Evolutionary conservation across 164 flowering plant species (phyloP).

Genomic region (Macadamia tetraphylla): DNA sequence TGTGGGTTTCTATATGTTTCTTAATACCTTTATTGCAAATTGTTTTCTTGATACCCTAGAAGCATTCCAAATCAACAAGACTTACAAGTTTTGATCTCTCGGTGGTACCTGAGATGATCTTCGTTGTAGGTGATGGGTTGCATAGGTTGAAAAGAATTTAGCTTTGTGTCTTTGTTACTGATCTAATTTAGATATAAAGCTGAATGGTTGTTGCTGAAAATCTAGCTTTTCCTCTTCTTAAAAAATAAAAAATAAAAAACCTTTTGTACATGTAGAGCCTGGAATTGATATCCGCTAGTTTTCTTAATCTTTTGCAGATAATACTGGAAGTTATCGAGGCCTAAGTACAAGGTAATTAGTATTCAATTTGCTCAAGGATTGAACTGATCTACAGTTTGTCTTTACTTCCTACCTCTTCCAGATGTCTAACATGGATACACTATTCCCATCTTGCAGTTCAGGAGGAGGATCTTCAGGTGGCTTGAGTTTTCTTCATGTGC

Average conservation of each 20-base stretch:
- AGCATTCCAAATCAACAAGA: too few species aligned
- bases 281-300: background rate
- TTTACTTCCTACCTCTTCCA: background rate
- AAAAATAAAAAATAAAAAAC: too few species aligned
- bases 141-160: background rate
- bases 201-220: too few species aligned
- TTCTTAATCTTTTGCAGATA: constrained; percentile 37
- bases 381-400: background rate
- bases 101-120: too few species aligned
- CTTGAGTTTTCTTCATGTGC: constrained; percentile 17
- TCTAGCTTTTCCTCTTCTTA: too few species aligned
- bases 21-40: too few species aligned
- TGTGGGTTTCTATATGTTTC: too few species aligned
- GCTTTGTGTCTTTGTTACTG: background rate
- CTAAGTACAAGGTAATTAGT: constrained; percentile 41
- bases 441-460: constrained; percentile 45
- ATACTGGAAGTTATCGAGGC: constrained; percentile 39
- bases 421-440: constrained; percentile 11
- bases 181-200: too few species aligned
- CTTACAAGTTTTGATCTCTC: too few species aligned
- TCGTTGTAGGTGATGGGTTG: background rate
- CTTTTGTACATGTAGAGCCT: background rate
- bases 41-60: too few species aligned
- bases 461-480: constrained; percentile 20
- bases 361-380: background rate